Base-by-base conservation (phyloP, 2,329 filamentous ascomycete genomes). In the Grosmannia huntii region DNA sequence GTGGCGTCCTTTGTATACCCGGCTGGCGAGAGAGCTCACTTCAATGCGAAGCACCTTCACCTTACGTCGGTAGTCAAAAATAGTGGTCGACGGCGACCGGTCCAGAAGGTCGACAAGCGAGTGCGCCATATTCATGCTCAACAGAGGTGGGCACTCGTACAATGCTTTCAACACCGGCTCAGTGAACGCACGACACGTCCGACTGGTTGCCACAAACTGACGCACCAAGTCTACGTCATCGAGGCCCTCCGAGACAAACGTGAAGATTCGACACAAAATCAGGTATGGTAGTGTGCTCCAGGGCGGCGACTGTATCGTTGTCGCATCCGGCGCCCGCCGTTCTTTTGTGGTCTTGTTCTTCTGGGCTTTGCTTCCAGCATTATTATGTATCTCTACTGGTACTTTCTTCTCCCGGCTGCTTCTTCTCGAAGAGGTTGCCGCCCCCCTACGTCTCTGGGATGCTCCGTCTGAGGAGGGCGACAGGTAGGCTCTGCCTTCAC, bases 141-240 rank as follows among this genome's bases (percentile, higher is more conserved):
- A 76, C 51, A 94, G 73, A 1, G 84, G 83, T 10, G 88, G 88
- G 5, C 76, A 81, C 53, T 79, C 76, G 68, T 94, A 94, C 5
- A 95, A 75, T 1, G 82, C 85, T 5, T 83, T 83, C 55, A 94
- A 70, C 1, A 87, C 87, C 5, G 89, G 86, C 64, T 90, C 88
- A 0, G 80, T 73, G 59, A 91, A 89, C 2, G 76, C 69, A 55
- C 76, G 80, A 64, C 85, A 91, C 19, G 83, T 72, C 2, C 77
- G 75, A 41, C 86, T 82, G 51, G 80, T 73, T n/a, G 76, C 74
- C 11, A 86, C 70, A 7, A 95, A 78, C 86, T 86, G 90, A 64
- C 74, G 65, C n/a, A 72, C 72, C 5, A 71, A 66, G 1, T 68
- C 65, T 10, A 66, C 64, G 36, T 75, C 71, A 55, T 77, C 76